Conservation (phyloP, 164 flowering plant species). For the Annona cherimola region DNA sequence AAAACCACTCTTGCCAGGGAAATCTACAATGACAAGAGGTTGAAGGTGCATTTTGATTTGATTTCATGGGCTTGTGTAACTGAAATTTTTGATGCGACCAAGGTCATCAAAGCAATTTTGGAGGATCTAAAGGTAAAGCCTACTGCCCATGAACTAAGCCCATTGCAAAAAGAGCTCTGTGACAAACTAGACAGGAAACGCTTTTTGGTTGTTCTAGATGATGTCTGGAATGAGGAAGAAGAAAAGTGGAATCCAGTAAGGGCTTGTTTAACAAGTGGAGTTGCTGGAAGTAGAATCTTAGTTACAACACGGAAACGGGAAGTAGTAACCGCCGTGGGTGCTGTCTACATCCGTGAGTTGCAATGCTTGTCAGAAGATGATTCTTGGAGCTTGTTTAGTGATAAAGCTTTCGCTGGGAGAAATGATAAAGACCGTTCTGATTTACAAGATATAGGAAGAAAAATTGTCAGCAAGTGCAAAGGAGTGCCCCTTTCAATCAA, state of each 20-base stretch:
- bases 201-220: slow-evolving; percentile 7
- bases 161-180: slow-evolving; percentile 1
- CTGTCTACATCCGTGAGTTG: not conserved
- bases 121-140: not conserved
- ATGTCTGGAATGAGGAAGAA: slow-evolving; percentile 4
- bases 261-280: not conserved
- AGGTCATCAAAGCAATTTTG: not conserved
- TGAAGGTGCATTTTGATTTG: not conserved
- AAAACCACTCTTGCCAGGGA: slow-evolving; percentile 2
- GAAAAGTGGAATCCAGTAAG: not conserved
- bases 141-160: not conserved
- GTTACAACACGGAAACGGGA: slow-evolving; percentile 8
- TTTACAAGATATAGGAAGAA: not conserved
- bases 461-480: not conserved
- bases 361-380: not conserved
- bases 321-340: not conserved
- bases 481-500: not conserved
- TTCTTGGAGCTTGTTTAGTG: slow-evolving; percentile 2
- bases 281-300: slow-evolving; percentile 8
- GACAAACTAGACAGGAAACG: not conserved
- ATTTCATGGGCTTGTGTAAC: slow-evolving; percentile 6
- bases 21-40: slow-evolving; percentile 4
- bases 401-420: slow-evolving; percentile 1
- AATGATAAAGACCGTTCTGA: not conserved
- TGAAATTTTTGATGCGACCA: slow-evolving; percentile 1